phyloP scores from a whole-genome alignment of 2,329 filamentous ascomycete genomes.

The Fusarium brevicatenulatum region DNA sequence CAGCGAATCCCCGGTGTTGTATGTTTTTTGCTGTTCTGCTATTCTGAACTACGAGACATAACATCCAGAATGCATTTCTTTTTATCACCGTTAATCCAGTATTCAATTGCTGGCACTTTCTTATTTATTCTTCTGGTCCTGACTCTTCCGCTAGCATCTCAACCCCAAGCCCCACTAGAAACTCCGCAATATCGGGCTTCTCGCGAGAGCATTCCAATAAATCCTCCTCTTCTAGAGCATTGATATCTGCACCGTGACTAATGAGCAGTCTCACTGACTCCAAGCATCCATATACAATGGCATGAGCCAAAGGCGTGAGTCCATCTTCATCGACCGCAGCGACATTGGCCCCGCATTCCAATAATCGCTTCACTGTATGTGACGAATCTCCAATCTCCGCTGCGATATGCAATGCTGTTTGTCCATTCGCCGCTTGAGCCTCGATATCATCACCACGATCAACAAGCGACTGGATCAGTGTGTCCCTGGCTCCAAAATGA shows the following conservation, averaged over 20 bases:
- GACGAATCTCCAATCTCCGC: neutral
- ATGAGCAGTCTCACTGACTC: slow-evolving; percentile 4
- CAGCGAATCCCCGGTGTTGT: slow-evolving; percentile 2
- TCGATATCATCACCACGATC: neutral
- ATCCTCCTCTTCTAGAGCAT: neutral
- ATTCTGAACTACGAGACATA: fast-evolving
- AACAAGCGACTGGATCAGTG: neutral
- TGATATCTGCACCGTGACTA: neutral
- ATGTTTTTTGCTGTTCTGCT: neutral
- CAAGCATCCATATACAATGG: neutral
- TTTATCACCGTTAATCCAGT: neutral
- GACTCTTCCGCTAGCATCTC: neutral
- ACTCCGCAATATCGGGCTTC: neutral
- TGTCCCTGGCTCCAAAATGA: neutral
- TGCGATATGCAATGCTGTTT: slow-evolving; percentile 6
- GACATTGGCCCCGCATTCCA: neutral
- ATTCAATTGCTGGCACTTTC: neutral
- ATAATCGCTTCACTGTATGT: neutral
- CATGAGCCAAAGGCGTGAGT: neutral
- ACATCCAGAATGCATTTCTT: fast-evolving
- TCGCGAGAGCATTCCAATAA: neutral
- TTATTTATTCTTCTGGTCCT: neutral
- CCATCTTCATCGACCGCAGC: neutral
- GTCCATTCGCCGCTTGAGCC: neutral
- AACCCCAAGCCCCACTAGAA: neutral